Evolutionary conservation across 176 grass and related monocot genomes (phyloP).

Genomic region (Phragmites australis): DNA sequence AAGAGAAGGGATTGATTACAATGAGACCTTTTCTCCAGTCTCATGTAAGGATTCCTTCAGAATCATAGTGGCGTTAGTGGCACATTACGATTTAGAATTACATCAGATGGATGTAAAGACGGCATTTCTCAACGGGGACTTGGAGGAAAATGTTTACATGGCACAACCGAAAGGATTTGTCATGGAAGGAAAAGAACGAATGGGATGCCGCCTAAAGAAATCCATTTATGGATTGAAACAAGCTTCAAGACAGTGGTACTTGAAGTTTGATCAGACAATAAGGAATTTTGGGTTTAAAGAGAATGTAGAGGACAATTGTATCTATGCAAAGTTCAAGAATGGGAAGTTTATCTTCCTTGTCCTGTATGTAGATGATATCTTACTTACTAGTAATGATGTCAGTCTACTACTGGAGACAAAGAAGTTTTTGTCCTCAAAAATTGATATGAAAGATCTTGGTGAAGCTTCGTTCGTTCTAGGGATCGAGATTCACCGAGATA

Average conservation of each 20-base stretch:
- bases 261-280: neutral
- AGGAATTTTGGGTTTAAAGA: neutral
- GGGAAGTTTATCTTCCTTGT: too few species aligned
- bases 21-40: too few species aligned
- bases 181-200: neutral
- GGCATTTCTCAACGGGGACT: neutral
- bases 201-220: neutral
- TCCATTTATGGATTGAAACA: neutral
- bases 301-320: neutral
- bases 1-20: too few species aligned
- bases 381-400: too few species aligned
- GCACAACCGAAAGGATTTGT: neutral
- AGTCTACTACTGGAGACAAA: too few species aligned
- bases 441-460: too few species aligned
- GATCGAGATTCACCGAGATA: too few species aligned
- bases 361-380: too few species aligned
- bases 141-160: neutral
- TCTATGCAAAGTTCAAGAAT: too few species aligned
- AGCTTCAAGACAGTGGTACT: too few species aligned
- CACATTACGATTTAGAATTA: neutral
- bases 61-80: neutral
- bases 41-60: neutral
- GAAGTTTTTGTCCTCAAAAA: too few species aligned
- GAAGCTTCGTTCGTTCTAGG: too few species aligned
- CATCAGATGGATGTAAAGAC: neutral